phyloP scores from a whole-genome alignment of 1,139 yeast species.

The Sugiyamaella castrensis region DNA sequence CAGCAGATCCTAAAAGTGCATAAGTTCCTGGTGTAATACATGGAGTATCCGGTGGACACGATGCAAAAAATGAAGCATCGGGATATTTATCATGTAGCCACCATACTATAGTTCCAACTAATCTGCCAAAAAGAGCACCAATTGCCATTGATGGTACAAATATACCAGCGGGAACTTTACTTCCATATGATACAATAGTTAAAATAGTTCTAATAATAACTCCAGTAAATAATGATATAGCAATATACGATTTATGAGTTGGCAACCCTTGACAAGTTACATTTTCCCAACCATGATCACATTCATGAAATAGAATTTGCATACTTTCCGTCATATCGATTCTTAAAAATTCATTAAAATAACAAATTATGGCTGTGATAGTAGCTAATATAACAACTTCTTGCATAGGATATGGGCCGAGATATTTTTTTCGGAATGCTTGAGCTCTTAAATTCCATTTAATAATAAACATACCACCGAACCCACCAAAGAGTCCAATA shows the following conservation, averaged over 20 bases:
- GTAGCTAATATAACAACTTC: conserved; percentile 70
- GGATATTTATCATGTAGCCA: conserved; percentile 47
- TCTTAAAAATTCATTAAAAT: conserved; percentile 75
- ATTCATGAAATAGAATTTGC: conserved; percentile 86
- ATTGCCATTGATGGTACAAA: conserved; percentile 97
- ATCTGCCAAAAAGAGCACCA: conserved; percentile 91
- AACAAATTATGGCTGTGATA: conserved; percentile 73
- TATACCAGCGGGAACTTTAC: conserved; percentile 92
- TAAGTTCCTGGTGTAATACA: conserved; percentile 94
- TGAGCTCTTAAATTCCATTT: conserved; percentile 76
- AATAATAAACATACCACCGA: conserved; percentile 80
- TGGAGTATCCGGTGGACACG: conserved; percentile 43
- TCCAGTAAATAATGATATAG: conserved; percentile 62
- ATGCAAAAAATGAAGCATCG: conserved; percentile 45
- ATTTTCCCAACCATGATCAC: conserved; percentile 37
- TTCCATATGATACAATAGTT: conserved; percentile 83
- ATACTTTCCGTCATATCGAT: conserved; percentile 94
- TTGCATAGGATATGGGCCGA: conserved; percentile 55
- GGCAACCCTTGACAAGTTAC: conserved; percentile 31
- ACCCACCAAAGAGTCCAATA: conserved; percentile 86
- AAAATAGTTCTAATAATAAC: conserved; percentile 67
- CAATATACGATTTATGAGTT: conserved; percentile 22
- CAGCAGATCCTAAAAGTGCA: conserved; percentile 95
- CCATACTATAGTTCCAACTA: conserved; percentile 71
- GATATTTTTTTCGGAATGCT: conserved; percentile 68